Evolutionary conservation across 169 alveolate genomes (phyloP).

Genomic region (Eimeria falciformis): DNA sequence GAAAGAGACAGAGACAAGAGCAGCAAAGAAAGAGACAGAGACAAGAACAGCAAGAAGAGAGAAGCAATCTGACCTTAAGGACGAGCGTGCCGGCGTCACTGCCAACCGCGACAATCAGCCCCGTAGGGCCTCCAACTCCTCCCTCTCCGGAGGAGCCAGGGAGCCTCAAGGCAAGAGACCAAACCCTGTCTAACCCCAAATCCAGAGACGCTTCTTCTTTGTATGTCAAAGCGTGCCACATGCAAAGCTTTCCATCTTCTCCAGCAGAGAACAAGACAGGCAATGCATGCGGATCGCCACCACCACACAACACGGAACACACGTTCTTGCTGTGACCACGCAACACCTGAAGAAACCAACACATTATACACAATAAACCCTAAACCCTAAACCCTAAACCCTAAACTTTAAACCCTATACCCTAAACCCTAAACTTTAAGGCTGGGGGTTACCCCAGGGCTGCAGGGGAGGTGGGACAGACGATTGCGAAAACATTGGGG

Average conservation of each 20-base stretch:
- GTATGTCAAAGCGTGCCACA: conserved; percentile 51
- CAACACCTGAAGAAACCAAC: conserved; percentile 84
- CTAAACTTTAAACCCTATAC: conserved; percentile 8
- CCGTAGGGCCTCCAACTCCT: conserved; percentile 46
- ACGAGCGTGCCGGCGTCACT: conserved; percentile 69
- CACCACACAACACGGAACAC: conserved; percentile 91
- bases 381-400: too few species aligned
- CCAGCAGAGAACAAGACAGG: conserved; percentile 68
- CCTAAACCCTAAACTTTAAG: too few species aligned
- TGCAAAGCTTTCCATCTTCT: conserved; percentile 57
- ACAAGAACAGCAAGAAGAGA: neutral
- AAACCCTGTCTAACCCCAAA: conserved; percentile 32
- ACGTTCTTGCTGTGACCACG: conserved; percentile 96
- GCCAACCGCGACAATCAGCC: conserved; percentile 63
- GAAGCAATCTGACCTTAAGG: conserved; percentile 24
- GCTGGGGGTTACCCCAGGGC: too few species aligned
- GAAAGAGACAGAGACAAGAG: neutral
- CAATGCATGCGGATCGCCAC: conserved; percentile 29
- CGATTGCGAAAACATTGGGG: too few species aligned
- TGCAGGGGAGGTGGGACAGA: too few species aligned
- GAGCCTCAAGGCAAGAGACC: conserved; percentile 30
- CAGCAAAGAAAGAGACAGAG: too few species aligned
- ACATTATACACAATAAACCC: neutral
- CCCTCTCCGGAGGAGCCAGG: conserved; percentile 4
- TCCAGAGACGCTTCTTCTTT: conserved; percentile 25